Evolutionary conservation across 495 filamentous ascomycete genomes (phyloP).

Genomic region (Aspergillus campestris): DNA sequence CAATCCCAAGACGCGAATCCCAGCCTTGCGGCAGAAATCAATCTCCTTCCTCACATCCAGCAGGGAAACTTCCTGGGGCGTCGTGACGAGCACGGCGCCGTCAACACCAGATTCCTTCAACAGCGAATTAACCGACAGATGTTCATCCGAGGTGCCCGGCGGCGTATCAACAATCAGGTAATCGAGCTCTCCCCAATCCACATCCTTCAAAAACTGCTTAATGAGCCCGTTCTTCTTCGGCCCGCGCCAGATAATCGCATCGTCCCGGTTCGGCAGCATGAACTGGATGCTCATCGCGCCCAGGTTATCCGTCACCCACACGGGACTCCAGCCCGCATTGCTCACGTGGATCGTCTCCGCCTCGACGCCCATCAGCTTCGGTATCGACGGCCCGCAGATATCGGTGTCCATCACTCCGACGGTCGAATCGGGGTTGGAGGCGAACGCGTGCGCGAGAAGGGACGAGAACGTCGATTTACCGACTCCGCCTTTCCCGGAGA

Average conservation of each 20-base stretch:
- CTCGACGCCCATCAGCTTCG: constrained; percentile 97
- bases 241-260: constrained; percentile 93
- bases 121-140: constrained; percentile 81
- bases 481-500: constrained; percentile 93
- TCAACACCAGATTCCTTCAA: constrained; percentile 84
- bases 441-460: constrained; percentile 80
- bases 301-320: constrained; percentile 88
- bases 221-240: constrained; percentile 98
- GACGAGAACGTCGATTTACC: constrained; percentile 90
- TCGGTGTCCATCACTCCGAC: constrained; percentile 96
- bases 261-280: constrained; percentile 87
- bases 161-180: constrained; percentile 91
- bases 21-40: constrained; percentile 92
- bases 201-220: constrained; percentile 94
- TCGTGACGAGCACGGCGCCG: constrained; percentile 87
- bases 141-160: constrained; percentile 90
- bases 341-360: constrained; percentile 83
- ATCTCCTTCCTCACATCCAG: constrained; percentile 95
- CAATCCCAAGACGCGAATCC: constrained; percentile 75
- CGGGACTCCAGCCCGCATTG: constrained; percentile 77
- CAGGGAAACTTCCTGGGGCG: constrained; percentile 88
- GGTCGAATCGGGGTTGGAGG: constrained; percentile 60
- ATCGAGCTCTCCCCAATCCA: constrained; percentile 93
- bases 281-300: constrained; percentile 96
- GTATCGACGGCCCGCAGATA: constrained; percentile 89